phyloP scores from a whole-genome alignment of 139 green algal species.

The Helicosporidium sp. region DNA sequence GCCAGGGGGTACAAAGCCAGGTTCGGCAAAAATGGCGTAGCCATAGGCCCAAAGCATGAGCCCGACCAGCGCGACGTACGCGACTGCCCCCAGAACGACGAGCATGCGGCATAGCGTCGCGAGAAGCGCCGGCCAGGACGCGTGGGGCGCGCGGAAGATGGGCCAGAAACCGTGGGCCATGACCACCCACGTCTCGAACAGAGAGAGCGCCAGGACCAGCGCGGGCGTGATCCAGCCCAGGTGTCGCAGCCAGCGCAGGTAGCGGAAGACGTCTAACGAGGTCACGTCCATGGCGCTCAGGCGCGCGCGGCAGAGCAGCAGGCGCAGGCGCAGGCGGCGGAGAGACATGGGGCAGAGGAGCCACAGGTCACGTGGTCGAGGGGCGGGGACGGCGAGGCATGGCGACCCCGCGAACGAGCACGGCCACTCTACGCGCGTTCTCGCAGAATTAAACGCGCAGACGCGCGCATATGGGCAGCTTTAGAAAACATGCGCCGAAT shows the following conservation, averaged over 20 bases:
- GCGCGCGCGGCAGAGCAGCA: background rate
- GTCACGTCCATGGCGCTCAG: constrained; percentile 6
- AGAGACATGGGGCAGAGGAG: background rate
- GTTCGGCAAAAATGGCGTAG: constrained; percentile 49
- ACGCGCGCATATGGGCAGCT: too few species aligned
- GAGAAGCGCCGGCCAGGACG: constrained; percentile 22
- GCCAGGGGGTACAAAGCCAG: constrained; percentile 57
- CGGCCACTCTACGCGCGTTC: too few species aligned
- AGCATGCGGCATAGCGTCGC: constrained; percentile 3
- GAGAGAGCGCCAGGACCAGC: background rate
- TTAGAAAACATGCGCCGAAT: background rate
- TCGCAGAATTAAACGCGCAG: too few species aligned
- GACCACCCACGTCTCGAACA: too few species aligned
- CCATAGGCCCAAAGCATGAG: constrained; percentile 89
- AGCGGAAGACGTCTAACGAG: constrained; percentile 11
- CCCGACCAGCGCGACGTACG: constrained; percentile 23
- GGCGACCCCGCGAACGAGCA: background rate
- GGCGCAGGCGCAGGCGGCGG: background rate
- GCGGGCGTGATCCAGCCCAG: background rate
- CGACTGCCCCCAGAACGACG: constrained; percentile 3
- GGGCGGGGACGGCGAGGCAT: constrained; percentile 1
- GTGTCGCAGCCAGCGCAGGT: constrained; percentile 6
- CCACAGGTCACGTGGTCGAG: too few species aligned
- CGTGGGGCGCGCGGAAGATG: background rate
- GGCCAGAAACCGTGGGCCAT: too few species aligned